Conservation (phyloP, 192 early-diverging fungal species). For the Chytriomyces hyalinus region DNA sequence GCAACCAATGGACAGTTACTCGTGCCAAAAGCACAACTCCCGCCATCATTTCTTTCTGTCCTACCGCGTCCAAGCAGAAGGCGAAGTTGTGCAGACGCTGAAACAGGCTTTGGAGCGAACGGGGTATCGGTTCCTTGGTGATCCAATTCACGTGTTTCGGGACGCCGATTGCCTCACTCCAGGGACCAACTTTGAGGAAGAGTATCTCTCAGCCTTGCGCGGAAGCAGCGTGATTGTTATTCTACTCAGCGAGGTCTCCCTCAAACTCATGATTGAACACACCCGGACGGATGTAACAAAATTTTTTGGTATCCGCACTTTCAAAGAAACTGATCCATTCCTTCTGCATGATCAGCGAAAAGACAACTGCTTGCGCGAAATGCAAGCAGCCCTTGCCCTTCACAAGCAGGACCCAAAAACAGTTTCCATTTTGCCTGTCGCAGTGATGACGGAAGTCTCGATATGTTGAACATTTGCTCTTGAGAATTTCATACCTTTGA, state of each 20-base stretch:
- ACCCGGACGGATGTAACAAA: background rate
- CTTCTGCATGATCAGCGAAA: background rate
- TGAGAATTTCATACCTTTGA: too few species aligned
- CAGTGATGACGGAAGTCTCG: conserved; percentile 2
- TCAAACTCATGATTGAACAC: background rate
- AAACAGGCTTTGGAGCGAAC: background rate
- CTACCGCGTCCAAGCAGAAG: conserved; percentile 3
- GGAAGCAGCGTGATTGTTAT: background rate
- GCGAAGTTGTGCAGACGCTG: background rate
- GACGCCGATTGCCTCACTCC: conserved; percentile 4
- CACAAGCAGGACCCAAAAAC: background rate
- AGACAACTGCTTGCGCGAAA: background rate
- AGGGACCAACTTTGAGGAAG: background rate
- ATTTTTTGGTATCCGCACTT: background rate
- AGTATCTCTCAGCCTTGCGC: conserved; percentile 1
- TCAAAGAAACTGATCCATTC: background rate
- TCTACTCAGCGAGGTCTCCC: conserved; percentile 7
- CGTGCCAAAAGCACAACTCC: background rate
- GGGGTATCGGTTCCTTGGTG: background rate
- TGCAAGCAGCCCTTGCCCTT: background rate
- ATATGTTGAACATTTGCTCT: background rate
- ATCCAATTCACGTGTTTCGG: conserved; percentile 1
- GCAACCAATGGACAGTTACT: background rate
- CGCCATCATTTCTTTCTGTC: conserved; percentile 7
- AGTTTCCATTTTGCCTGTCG: background rate